Base-by-base conservation (phyloP, 2,329 filamentous ascomycete genomes). In the Podosphaera fusca region DNA sequence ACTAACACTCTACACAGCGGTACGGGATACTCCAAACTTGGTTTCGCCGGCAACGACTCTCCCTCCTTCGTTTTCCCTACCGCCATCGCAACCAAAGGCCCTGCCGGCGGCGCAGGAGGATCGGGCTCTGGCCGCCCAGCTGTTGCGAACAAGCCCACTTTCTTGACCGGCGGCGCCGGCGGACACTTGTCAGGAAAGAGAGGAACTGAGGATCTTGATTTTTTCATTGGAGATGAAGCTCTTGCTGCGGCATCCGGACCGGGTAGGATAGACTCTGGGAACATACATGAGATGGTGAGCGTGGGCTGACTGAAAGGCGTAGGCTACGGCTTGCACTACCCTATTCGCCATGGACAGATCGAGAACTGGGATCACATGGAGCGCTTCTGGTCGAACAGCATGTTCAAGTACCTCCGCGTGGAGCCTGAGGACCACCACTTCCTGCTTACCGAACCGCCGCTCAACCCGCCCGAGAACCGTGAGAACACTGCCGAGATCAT, bases 331-430 rank as follows among this genome's bases (percentile, higher is more conserved):
- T 77, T 98, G 69, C 87, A 96, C 73, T 98, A 96, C 71, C 92
- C 92, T 58, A 96, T 98, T 66, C 82, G 92, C 62, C 92, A 98
- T 69, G 92, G 92, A 54, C 92, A 98, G 74, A 87, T 98, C 71
- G 92, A 98, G 74, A 96, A 98, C 69, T 98, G 92, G 86, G 92
- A 98, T 72, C 87, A 95, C 67, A 98, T 98, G 92, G 92, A 98
- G 72, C 84, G 92, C 61, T 98, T 96, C 74, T 98, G 92, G 92
- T 96, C 94, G 63, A 96, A 96, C 74, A 98, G 92, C 61, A 98
- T 98, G 73, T 98, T 98, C 80, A 98, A 98, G 71, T 98, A 98
- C 69, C 79, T 98, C 56, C 82, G 92, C 65, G 92, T 98, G 63
- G 92, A 98, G 73, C 92, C 92, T 35, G 92, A 98, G 73, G 92